Evolutionary conservation across 202 grass and related monocot genomes (phyloP), one percentile per base, ranked within the genome.

Genomic region (Brachypodium distachyon): DNA sequence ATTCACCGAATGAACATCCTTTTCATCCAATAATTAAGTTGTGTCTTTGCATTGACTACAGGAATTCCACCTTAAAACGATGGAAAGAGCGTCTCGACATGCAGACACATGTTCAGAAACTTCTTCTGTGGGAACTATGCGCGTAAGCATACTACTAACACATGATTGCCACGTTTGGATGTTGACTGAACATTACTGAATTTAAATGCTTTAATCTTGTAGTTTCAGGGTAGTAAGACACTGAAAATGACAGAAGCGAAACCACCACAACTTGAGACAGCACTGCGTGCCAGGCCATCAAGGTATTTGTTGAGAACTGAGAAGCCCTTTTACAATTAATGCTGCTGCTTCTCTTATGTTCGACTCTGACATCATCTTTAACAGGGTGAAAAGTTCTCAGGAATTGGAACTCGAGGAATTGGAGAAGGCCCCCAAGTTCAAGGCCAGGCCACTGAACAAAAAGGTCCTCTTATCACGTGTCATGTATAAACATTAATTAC

Each of bases 41-140:
- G 9, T 54, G 5, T 18, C 13, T 75, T 80, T 79, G 61, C 71
- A 67, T 77, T 58, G 14, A 52, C 18, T 67, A 48, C 29, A 99
- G 96, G 92, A 93, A 67, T 99, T 96, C 58, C 83, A 86, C 78
- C 89, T 99, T 39, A 91, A 77, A 87, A 96, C 96, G 47, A 90
- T 83, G 82, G 90, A 99, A 79, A 96, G 96, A 74, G 92, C 87
- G 12, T 85, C 65, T 50, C 77, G 88, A 40, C 65, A 89, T 60
- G 75, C 61, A 0, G 85, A 96, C 36, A 76, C 85, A 3, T 96
- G 75, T 64, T 96, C 87, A 8, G 77, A 86, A 84, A 68, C 77
- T 83, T 98, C 91, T 50, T 91, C 75, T 8, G 37, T 83, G 16
- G 85, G 44, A 46, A 91, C 85, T 73, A 18, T 78, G 42, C 56